These are phyloP conservation scores for Cicer judaicum DNA, from an alignment of 306 rosid genomes.

Conservation along the genomic window DNA sequence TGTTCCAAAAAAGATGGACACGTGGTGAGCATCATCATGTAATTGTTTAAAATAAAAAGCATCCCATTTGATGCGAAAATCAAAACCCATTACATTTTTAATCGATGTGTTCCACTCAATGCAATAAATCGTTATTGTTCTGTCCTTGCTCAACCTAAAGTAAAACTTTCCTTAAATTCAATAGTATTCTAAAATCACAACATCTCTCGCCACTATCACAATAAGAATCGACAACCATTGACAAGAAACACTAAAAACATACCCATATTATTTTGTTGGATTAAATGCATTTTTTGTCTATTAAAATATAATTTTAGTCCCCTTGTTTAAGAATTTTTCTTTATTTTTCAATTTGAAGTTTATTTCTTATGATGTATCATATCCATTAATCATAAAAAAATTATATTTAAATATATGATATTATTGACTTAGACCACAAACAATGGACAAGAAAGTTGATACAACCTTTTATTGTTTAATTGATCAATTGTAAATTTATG, in stretches of 20 bases:
- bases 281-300: too few species aligned
- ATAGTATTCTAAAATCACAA: slow-evolving; percentile 30
- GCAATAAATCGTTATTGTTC: slow-evolving; percentile 25
- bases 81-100: slow-evolving; percentile 45
- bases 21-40: slow-evolving; percentile 52
- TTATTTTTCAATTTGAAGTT: too few species aligned
- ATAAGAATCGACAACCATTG: slow-evolving; percentile 25
- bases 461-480: too few species aligned
- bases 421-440: too few species aligned
- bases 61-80: slow-evolving; percentile 40
- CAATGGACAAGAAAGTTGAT: too few species aligned
- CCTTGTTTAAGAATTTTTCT: too few species aligned
- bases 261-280: not conserved
- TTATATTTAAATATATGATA: too few species aligned
- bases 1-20: slow-evolving; percentile 44
- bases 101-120: slow-evolving; percentile 47
- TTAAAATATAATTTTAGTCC: too few species aligned
- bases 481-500: too few species aligned
- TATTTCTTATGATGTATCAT: too few species aligned
- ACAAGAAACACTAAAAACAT: not conserved
- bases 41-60: slow-evolving; percentile 30
- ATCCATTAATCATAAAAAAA: too few species aligned
- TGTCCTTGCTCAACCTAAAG: slow-evolving; percentile 22
- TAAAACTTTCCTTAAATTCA: slow-evolving; percentile 20
- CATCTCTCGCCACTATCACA: slow-evolving; percentile 28